Evolutionary conservation across 2,329 filamentous ascomycete genomes (phyloP).

Genomic region (Pseudogymnoascus sp.): DNA sequence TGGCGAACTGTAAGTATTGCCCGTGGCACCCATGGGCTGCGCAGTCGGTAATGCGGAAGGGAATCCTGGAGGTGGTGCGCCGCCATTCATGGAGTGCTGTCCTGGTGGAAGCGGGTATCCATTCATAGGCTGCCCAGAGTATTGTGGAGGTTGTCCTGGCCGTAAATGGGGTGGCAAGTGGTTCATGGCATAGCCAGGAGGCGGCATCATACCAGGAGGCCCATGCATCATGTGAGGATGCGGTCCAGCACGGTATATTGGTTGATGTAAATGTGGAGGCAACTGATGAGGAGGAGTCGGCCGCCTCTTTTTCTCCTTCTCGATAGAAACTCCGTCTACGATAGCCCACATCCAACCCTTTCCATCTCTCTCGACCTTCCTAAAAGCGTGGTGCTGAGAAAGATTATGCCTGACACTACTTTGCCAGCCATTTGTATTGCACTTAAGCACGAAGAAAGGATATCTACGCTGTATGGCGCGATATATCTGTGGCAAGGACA

Average conservation of each 20-base stretch:
- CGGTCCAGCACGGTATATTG: constrained; percentile 22
- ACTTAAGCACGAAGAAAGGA: constrained; percentile 47
- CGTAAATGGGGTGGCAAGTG: constrained; percentile 19
- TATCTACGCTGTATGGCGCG: constrained; percentile 48
- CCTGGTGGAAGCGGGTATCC: constrained; percentile 14
- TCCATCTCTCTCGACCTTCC: constrained; percentile 42
- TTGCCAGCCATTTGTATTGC: constrained; percentile 48
- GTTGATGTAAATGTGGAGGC: constrained; percentile 21
- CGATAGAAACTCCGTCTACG: constrained; percentile 42
- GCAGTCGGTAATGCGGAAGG: constrained; percentile 18
- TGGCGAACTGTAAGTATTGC: constrained; percentile 27
- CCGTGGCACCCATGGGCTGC: constrained; percentile 14
- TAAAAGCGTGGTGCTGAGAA: constrained; percentile 46
- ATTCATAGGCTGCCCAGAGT: constrained; percentile 19
- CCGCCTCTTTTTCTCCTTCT: constrained; percentile 44
- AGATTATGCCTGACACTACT: constrained; percentile 55
- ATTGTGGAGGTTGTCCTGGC: constrained; percentile 18
- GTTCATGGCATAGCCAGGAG: constrained; percentile 19
- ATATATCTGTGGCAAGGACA: constrained; percentile 53
- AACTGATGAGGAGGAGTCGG: constrained; percentile 32
- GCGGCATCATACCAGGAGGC: constrained; percentile 19
- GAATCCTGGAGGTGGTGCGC: constrained; percentile 12
- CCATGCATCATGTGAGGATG: constrained; percentile 17
- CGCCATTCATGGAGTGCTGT: constrained; percentile 15
- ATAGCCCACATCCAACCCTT: constrained; percentile 51